These are phyloP conservation scores for Fusarium sambucinum DNA, from an alignment of 2,329 filamentous ascomycete genomes.

Conservation along the genomic window DNA sequence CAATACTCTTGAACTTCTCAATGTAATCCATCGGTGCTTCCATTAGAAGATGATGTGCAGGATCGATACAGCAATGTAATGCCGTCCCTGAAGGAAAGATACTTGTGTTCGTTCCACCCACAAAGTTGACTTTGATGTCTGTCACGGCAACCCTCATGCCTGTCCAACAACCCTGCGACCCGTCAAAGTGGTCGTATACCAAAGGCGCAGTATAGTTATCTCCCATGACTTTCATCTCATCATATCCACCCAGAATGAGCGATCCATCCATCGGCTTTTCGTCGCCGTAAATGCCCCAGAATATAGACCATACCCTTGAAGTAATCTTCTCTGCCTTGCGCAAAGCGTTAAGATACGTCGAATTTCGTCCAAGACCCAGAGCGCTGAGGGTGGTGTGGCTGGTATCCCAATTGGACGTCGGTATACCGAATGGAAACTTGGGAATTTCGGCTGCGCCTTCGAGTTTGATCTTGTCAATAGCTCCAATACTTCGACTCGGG, in stretches of 20 bases:
- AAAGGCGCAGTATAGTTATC: slow-evolving; percentile 47
- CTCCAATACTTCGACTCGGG: slow-evolving; percentile 37
- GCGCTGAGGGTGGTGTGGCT: slow-evolving; percentile 48
- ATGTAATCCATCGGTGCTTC: slow-evolving; percentile 44
- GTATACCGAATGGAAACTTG: slow-evolving; percentile 46
- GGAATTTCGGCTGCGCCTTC: slow-evolving; percentile 9
- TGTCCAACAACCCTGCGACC: slow-evolving; percentile 36
- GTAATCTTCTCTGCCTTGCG: slow-evolving; percentile 41
- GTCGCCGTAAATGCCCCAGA: slow-evolving; percentile 52
- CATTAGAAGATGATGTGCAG: slow-evolving; percentile 49
- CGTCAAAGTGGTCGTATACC: slow-evolving; percentile 30
- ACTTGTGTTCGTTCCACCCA: slow-evolving; percentile 44
- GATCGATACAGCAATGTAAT: slow-evolving; percentile 49
- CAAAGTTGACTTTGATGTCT: slow-evolving; percentile 47
- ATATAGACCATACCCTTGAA: slow-evolving; percentile 53
- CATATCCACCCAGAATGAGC: slow-evolving; percentile 52
- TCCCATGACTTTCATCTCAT: slow-evolving; percentile 49
- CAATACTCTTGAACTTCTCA: slow-evolving; percentile 37
- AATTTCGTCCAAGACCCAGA: slow-evolving; percentile 49
- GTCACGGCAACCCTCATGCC: slow-evolving; percentile 42
- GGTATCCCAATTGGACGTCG: slow-evolving; percentile 45
- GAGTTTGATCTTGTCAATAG: slow-evolving; percentile 36
- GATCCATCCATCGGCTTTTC: slow-evolving; percentile 47
- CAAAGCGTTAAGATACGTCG: slow-evolving; percentile 49
- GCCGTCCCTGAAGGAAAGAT: slow-evolving; percentile 45